phyloP scores from a whole-genome alignment of 176 grass and related monocot species.

The Rhynchospora tenuis region DNA sequence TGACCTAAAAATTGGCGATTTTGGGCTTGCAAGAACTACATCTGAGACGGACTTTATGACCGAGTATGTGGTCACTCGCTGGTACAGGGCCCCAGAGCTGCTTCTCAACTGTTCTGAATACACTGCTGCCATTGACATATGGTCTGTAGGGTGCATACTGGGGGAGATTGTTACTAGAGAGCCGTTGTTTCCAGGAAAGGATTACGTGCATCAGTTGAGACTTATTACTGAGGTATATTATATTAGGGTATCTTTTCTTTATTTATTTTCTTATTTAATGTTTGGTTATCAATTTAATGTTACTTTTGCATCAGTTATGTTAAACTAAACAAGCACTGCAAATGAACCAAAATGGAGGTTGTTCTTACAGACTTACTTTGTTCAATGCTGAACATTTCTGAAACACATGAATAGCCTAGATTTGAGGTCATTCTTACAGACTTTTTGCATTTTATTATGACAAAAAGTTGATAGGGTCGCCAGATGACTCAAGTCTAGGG shows the following conservation, averaged over 20 bases:
- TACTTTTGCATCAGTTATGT: background rate
- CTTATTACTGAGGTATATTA: conserved; percentile 85
- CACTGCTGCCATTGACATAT: conserved; percentile 95
- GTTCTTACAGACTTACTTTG: background rate
- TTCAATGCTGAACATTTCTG: background rate
- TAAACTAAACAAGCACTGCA: background rate
- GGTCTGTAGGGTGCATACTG: conserved; percentile 92
- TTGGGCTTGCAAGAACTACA: conserved; percentile 91
- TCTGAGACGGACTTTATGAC: conserved; percentile 98
- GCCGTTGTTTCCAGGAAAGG: conserved; percentile 91
- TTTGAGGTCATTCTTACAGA: conserved; percentile 12
- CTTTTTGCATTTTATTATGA: conserved; percentile 31
- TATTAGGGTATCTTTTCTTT: background rate
- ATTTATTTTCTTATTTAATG: background rate
- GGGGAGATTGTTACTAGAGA: conserved; percentile 87
- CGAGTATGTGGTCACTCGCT: conserved; percentile 92
- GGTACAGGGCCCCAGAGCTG: conserved; percentile 89
- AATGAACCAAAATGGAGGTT: background rate
- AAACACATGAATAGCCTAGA: background rate
- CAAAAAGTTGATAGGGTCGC: conserved; percentile 84
- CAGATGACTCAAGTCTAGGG: conserved; percentile 88
- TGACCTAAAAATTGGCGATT: conserved; percentile 91
- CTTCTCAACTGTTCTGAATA: conserved; percentile 98
- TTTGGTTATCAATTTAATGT: background rate
- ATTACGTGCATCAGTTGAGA: conserved; percentile 91